A percentile compares a stretch with the other conserved stretches of the same genome.
phyloP scores from a whole-genome alignment of 139 green algal genomes.

The Pedinophyceae sp. region DNA sequence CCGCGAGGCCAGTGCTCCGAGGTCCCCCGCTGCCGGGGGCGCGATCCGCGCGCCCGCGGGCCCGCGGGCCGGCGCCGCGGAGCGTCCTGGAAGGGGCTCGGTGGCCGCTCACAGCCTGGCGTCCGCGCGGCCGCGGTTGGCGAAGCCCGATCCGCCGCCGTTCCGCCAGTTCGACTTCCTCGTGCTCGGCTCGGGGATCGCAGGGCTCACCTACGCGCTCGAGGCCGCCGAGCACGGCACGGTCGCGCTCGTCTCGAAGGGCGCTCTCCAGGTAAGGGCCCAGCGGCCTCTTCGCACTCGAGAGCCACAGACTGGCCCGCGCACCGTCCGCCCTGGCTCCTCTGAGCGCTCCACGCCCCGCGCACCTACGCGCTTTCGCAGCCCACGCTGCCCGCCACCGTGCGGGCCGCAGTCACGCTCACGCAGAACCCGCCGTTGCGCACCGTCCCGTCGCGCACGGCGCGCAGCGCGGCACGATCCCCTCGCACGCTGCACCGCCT shows the following conservation, averaged over 20 bases:
- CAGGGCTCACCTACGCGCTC: constrained; percentile 86
- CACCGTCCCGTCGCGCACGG: too few species aligned
- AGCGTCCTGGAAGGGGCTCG: background rate
- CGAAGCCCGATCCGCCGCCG: background rate
- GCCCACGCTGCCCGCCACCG: too few species aligned
- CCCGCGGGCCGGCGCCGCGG: background rate
- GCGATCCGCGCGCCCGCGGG: background rate
- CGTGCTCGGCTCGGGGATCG: constrained; percentile 88
- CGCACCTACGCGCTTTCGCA: too few species aligned
- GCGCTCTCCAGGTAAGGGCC: too few species aligned
- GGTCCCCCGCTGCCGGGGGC: background rate
- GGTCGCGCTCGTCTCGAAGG: constrained; percentile 92
- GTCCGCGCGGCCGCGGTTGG: background rate
- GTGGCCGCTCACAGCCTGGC: background rate
- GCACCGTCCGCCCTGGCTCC: too few species aligned
- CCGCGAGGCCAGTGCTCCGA: background rate
- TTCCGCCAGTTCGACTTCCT: constrained; percentile 67
- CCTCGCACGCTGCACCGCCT: too few species aligned
- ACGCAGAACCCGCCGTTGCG: too few species aligned
- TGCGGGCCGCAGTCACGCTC: too few species aligned
- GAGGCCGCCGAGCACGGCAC: constrained; percentile 76
- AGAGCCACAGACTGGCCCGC: too few species aligned
- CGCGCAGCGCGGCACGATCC: too few species aligned
- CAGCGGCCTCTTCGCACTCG: too few species aligned
- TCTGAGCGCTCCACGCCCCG: too few species aligned